These are phyloP conservation scores for Colletotrichum cereale DNA, from an alignment of 2,329 filamentous ascomycete genomes.

Conservation along the genomic window DNA sequence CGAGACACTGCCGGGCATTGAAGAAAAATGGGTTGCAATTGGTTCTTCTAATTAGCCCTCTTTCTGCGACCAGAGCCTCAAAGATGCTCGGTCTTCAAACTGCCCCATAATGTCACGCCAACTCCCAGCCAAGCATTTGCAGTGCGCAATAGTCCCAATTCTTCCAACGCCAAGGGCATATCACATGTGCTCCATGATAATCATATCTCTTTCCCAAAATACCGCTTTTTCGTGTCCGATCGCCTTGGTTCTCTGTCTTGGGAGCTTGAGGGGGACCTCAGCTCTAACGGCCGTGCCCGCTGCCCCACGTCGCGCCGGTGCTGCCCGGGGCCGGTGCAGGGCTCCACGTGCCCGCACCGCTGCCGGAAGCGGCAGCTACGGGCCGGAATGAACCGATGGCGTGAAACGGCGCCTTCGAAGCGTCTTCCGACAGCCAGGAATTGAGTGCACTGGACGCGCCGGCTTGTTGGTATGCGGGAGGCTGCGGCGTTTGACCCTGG, in stretches of 20 bases:
- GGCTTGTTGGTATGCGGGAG: constrained; percentile 9
- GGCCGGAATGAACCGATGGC: constrained; percentile 11
- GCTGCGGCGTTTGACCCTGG: background rate
- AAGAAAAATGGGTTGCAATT: background rate
- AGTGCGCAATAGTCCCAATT: no score
- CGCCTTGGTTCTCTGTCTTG: background rate
- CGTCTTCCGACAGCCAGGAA: constrained; percentile 19
- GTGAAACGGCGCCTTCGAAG: constrained; percentile 11
- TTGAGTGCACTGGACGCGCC: constrained; percentile 12
- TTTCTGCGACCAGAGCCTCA: background rate
- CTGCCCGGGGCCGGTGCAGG: constrained; percentile 10
- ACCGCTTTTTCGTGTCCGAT: background rate
- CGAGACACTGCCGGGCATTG: background rate
- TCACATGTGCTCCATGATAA: no score
- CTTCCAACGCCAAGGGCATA: background rate
- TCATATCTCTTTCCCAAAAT: background rate
- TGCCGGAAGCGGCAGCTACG: background rate
- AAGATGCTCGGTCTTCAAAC: background rate
- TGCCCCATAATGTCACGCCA: background rate
- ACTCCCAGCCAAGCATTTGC: background rate
- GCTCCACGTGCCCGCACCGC: constrained; percentile 1
- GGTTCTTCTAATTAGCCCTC: no score
- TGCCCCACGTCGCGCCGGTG: constrained; percentile 27
- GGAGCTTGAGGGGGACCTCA: background rate
- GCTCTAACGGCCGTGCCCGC: background rate